Percentiles rank a stretch among this genome's conserved stretches.
Evolutionary conservation across 1,284 basidiomycete genomes (phyloP).

Genomic region (Pascua sp.): DNA sequence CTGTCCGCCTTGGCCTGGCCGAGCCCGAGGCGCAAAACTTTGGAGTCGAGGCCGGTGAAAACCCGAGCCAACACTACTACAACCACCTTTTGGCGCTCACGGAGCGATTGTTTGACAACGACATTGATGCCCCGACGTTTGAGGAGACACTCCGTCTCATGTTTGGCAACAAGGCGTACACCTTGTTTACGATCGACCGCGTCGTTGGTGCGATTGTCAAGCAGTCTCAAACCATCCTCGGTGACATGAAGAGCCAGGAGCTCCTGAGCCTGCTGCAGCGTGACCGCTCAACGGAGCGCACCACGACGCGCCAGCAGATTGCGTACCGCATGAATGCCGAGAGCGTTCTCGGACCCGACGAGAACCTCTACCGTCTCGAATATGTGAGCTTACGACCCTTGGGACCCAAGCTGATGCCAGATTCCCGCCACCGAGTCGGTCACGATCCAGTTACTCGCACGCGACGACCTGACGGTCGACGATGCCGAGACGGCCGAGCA

Average conservation of each 20-base stretch:
- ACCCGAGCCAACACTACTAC: slow-evolving; percentile 68
- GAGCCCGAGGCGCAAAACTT: slow-evolving; percentile 52
- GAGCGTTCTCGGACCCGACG: slow-evolving; percentile 76
- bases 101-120: slow-evolving; percentile 88
- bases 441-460: slow-evolving; percentile 80
- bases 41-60: slow-evolving; percentile 49
- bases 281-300: slow-evolving; percentile 60
- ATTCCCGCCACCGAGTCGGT: slow-evolving; percentile 66
- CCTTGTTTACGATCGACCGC: slow-evolving; percentile 91
- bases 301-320: slow-evolving; percentile 76
- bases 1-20: slow-evolving; percentile 62
- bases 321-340: slow-evolving; percentile 80
- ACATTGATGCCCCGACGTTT: slow-evolving; percentile 82
- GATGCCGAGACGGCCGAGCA: slow-evolving; percentile 77
- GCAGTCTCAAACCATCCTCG: slow-evolving; percentile 74
- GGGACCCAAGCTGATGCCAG: slow-evolving; percentile 49
- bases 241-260: slow-evolving; percentile 79
- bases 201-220: slow-evolving; percentile 82
- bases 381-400: slow-evolving; percentile 60
- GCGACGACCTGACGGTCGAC: slow-evolving; percentile 82
- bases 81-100: slow-evolving; percentile 84
- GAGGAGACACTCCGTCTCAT: slow-evolving; percentile 96
- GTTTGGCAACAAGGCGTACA: slow-evolving; percentile 91
- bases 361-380: slow-evolving; percentile 87
- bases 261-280: slow-evolving; percentile 73